Conservation (phyloP, 2,329 filamentous ascomycete species). For the Aspergillaceae sp. region DNA sequence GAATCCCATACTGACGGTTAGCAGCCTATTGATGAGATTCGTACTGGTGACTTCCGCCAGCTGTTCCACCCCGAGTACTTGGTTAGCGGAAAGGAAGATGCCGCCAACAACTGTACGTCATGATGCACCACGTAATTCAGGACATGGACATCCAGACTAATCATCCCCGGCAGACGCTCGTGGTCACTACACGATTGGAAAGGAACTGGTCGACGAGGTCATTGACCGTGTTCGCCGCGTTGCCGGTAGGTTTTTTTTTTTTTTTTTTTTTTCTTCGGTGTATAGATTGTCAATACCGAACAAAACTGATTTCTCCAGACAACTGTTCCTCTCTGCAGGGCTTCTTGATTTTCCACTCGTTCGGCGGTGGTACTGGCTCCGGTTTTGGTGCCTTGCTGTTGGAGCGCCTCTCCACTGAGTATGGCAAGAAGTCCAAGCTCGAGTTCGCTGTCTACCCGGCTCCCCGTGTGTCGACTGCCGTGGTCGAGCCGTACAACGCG, state of each 20-base stretch:
- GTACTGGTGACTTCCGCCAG: constrained; percentile 53
- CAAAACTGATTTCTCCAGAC: constrained; percentile 34
- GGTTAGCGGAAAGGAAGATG: constrained; percentile 61
- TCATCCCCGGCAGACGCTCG: constrained; percentile 45
- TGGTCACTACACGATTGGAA: constrained; percentile 61
- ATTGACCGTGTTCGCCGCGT: constrained; percentile 58
- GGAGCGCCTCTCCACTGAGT: constrained; percentile 56
- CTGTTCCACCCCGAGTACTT: constrained; percentile 59
- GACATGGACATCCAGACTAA: constrained; percentile 8
- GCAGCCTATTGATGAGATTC: constrained; percentile 58
- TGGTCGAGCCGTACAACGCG: constrained; percentile 61
- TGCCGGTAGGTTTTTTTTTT: constrained; percentile 43
- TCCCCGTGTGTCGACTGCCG: constrained; percentile 55
- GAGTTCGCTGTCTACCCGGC: constrained; percentile 60
- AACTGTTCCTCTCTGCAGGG: constrained; percentile 59
- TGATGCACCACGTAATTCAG: not conserved
- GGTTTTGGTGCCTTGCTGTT: constrained; percentile 58
- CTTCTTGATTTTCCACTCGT: constrained; percentile 62
- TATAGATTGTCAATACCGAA: constrained; percentile 7
- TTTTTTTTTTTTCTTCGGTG: too few species aligned
- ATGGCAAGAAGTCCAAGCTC: constrained; percentile 61
- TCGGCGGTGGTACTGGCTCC: constrained; percentile 59
- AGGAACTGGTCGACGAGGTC: constrained; percentile 56
- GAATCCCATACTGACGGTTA: constrained; percentile 7
- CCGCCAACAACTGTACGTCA: constrained; percentile 55